Percentiles rank a stretch among this genome's conserved stretches.
phyloP scores from a whole-genome alignment of 2,329 filamentous ascomycete species.

The Ilyonectria mors-panacis region DNA sequence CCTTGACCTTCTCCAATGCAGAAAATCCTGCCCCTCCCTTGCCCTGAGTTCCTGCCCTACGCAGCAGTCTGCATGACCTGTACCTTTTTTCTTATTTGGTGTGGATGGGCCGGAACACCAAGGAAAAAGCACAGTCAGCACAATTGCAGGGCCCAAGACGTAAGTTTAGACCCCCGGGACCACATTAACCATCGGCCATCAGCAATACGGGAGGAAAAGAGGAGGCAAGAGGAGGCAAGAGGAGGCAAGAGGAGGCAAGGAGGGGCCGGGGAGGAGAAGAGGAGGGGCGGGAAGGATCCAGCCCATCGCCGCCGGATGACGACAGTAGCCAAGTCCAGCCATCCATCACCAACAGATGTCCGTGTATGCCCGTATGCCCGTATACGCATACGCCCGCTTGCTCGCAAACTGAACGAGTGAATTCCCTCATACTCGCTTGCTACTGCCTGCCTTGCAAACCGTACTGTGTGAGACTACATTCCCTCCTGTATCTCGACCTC shows the following conservation, averaged over 20 bases:
- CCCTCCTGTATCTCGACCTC: not conserved
- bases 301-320: conserved; percentile 26
- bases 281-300: conserved; percentile 25
- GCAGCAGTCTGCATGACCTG: conserved; percentile 14
- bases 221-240: not conserved
- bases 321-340: conserved; percentile 19
- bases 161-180: conserved; percentile 2
- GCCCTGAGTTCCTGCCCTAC: conserved; percentile 16
- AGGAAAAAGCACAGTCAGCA: conserved; percentile 24
- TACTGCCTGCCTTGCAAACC: conserved; percentile 1
- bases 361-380: conserved; percentile 12
- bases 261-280: conserved; percentile 1
- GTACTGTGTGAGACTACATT: conserved; percentile 9
- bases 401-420: not conserved
- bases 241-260: conserved; percentile 1
- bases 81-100: conserved; percentile 5
- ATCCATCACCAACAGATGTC: not conserved
- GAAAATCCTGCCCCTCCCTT: conserved; percentile 6
- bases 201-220: conserved; percentile 17
- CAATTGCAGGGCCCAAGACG: not conserved
- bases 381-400: conserved; percentile 3
- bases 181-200: conserved; percentile 10
- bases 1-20: not conserved
- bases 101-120: conserved; percentile 4
- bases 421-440: conserved; percentile 20